Percentiles rank a stretch among this genome's conserved stretches.
Evolutionary conservation across 1,284 basidiomycete genomes (phyloP).

Genomic region (Neonothopanus nambi): DNA sequence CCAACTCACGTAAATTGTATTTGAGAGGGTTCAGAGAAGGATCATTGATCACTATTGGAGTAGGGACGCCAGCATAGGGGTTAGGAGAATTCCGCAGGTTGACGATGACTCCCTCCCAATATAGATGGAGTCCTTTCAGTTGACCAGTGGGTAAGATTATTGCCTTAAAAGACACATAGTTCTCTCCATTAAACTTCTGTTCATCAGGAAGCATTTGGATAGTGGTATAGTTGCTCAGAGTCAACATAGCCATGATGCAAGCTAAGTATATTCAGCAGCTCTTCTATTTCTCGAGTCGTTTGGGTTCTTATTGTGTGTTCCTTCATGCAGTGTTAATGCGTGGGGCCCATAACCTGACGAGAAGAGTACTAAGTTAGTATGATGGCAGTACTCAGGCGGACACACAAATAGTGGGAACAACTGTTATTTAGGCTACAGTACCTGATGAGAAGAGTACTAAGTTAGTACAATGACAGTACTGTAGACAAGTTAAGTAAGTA

Average conservation of each 20-base stretch:
- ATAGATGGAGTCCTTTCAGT: conserved; percentile 1
- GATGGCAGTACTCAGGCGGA: too few relatives aligned
- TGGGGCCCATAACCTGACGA: not conserved
- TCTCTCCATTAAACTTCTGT: conserved; percentile 6
- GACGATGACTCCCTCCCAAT: conserved; percentile 2
- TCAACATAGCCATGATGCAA: not conserved
- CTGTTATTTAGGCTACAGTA: not conserved
- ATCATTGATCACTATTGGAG: conserved; percentile 2
- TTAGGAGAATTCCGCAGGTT: not conserved
- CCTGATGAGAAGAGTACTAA: not conserved
- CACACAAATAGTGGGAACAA: not conserved
- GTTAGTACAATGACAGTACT: too few relatives aligned
- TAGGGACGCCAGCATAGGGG: not conserved
- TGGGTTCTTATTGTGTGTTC: not conserved
- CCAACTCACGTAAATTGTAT: conserved; percentile 1
- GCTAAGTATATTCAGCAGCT: not conserved
- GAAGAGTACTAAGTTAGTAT: too few relatives aligned
- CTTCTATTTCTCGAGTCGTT: not conserved
- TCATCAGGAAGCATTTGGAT: not conserved
- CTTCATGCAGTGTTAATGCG: not conserved
- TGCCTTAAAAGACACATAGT: conserved; percentile 3
- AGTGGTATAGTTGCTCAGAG: conserved; percentile 2
- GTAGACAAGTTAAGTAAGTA: too few relatives aligned
- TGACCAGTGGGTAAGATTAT: not conserved
- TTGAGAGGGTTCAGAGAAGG: conserved; percentile 1